These are phyloP conservation scores for Gardenia jasminoides DNA, from an alignment of 257 asterid species.

Conservation along the genomic window DNA sequence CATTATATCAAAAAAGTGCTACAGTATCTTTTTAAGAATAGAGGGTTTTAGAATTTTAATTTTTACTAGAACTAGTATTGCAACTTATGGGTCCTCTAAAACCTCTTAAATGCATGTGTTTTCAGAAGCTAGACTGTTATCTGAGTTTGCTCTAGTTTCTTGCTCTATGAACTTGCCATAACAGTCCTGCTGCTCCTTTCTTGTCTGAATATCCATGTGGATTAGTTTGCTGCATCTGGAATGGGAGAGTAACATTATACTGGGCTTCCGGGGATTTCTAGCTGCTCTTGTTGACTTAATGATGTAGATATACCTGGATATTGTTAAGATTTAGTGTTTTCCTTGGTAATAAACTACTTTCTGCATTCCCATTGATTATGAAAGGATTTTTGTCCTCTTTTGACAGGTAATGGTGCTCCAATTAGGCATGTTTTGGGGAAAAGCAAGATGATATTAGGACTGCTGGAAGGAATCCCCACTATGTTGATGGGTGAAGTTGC, in stretches of 20 bases:
- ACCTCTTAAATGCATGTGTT: not conserved
- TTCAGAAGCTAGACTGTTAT: not conserved
- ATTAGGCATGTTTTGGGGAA: slow-evolving; percentile 89
- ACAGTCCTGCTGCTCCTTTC: not conserved
- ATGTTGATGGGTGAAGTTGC: slow-evolving; percentile 91
- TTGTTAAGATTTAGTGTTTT: not conserved
- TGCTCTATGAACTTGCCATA: not conserved
- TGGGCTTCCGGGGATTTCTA: not conserved
- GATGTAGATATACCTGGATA: not conserved
- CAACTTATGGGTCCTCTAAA: not conserved
- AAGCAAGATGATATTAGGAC: slow-evolving; percentile 81
- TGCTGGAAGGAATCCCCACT: slow-evolving; percentile 89
- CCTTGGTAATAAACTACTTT: not conserved
- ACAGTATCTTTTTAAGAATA: no score
- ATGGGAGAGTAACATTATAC: not conserved
- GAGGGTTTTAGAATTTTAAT: not conserved
- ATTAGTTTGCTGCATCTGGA: not conserved
- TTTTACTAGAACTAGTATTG: not conserved
- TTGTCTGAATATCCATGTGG: not conserved
- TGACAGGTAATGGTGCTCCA: slow-evolving; percentile 72
- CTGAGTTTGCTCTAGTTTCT: not conserved
- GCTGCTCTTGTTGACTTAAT: not conserved
- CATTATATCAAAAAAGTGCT: no score
- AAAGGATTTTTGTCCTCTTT: slow-evolving; percentile 14
- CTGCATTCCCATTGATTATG: not conserved